Evolutionary conservation across 2,329 filamentous ascomycete genomes (phyloP).

Genomic region (Nemania sp.): DNA sequence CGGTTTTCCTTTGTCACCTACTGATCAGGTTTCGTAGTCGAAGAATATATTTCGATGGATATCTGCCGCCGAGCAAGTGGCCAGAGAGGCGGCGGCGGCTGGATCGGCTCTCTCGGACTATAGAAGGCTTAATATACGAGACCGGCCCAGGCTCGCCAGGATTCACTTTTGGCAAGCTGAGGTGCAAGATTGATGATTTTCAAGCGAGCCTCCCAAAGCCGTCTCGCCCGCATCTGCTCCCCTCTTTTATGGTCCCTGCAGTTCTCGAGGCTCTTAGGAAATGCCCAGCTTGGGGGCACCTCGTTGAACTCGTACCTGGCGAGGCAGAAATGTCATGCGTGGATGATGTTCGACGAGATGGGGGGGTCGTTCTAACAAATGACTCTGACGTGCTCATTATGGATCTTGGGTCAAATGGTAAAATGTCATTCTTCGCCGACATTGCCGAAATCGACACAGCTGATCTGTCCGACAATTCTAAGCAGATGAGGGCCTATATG

Average conservation of each 20-base stretch:
- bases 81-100: constrained; percentile 64
- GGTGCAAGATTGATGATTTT: no score
- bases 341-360: constrained; percentile 55
- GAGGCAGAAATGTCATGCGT: constrained; percentile 88
- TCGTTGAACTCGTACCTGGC: constrained; percentile 68
- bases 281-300: constrained; percentile 46
- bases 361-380: constrained; percentile 70
- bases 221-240: no score
- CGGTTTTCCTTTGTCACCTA: constrained; percentile 1
- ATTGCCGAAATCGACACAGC: constrained; percentile 60
- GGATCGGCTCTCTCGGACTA: constrained; percentile 57
- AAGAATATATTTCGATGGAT: constrained; percentile 84
- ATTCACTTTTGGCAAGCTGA: no score
- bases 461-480: constrained; percentile 20
- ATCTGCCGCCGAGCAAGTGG: constrained; percentile 69
- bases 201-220: constrained; percentile 49
- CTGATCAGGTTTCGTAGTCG: constrained; percentile 48
- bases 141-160: no score
- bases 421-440: constrained; percentile 70
- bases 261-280: constrained; percentile 70
- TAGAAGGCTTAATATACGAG: constrained; percentile 60
- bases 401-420: constrained; percentile 63
- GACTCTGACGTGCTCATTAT: constrained; percentile 86
- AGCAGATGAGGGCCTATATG: constrained; percentile 35
- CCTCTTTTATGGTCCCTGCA: constrained; percentile 78